Evolutionary conservation across 2,329 filamentous ascomycete species (phyloP), one percentile per base, ranked within the genome.

Genomic region (Cladophialophora exuberans): DNA sequence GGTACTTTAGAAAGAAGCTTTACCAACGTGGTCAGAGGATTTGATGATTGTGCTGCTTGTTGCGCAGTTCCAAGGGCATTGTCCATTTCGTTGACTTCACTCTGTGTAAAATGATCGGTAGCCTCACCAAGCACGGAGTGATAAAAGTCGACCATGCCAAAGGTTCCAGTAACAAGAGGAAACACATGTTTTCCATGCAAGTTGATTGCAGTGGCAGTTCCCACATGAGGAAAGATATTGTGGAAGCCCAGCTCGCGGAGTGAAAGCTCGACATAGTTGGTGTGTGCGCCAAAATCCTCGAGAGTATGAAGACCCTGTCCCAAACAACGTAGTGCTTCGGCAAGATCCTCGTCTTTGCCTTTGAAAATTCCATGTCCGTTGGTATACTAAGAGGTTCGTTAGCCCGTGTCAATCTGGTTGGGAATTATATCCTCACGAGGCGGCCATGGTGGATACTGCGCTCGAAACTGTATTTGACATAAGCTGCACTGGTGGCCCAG

Each of bases 401-500:
- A n/a, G n/a, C n/a, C n/a, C n/a, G n/a, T n/a, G n/a, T n/a, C n/a
- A n/a, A n/a, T n/a, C n/a, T n/a, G n/a, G n/a, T n/a, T n/a, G n/a
- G n/a, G n/a, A n/a, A n/a, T n/a, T n/a, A n/a, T n/a, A n/a, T n/a
- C n/a, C n/a, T n/a, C n/a, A n/a, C n/a, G 23, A 89, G 73, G 30
- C 89, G 81, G 11, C 89, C 89, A 64, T 83, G 91, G 72, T 93
- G 89, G 59, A 93, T 88, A 68, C 86, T 83, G 56, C 88, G 83
- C 11, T 80, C 79, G 59, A 94, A 71, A 64, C 88, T 91, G 72
- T 84, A 89, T 63, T 86, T 85, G 56, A 96, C 80, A 66, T 93
- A 97, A 33, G 89, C 92, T 6, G 89, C 78, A 60, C 91, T 96
- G 17, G 94, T 99, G 1, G 92, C 90, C 89, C 92, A 97, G 35